Conservation (phyloP, 768 basidiomycete species). For the Mycena leptocephala region DNA sequence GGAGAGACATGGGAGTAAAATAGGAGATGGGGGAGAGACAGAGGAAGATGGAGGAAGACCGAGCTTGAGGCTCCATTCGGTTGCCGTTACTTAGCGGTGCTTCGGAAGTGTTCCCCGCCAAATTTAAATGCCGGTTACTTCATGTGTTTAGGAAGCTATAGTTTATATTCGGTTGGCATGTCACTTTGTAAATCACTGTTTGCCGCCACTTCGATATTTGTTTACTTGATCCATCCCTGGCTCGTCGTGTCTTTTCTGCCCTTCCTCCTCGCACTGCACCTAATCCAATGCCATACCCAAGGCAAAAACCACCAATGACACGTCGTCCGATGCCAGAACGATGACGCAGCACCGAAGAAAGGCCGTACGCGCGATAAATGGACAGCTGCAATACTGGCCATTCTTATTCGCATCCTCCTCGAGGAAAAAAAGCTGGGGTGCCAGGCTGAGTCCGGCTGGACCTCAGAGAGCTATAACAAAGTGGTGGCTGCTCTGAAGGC, state of each 20-base stretch:
- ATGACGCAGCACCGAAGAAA: neutral
- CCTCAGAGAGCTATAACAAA: neutral
- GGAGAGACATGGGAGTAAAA: too few species aligned
- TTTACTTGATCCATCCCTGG: neutral
- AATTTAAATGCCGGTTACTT: too few species aligned
- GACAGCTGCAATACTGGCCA: neutral
- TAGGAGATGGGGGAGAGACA: too few species aligned
- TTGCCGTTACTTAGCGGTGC: too few species aligned
- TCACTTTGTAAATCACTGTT: neutral
- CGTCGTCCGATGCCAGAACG: neutral
- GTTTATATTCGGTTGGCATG: too few species aligned
- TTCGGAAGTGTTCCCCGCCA: too few species aligned
- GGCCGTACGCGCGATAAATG: neutral
- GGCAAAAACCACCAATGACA: neutral
- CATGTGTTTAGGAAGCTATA: too few species aligned
- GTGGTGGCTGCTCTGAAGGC: neutral
- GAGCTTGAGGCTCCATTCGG: too few species aligned
- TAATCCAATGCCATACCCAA: neutral
- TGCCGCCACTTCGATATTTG: neutral
- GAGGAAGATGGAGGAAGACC: too few species aligned
- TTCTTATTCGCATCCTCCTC: neutral
- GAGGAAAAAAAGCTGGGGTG: neutral
- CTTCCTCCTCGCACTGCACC: neutral
- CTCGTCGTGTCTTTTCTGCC: neutral
- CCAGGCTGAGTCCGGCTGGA: neutral